Conservation (phyloP, 2,329 filamentous ascomycete species). For the Aspergillus sp. region DNA sequence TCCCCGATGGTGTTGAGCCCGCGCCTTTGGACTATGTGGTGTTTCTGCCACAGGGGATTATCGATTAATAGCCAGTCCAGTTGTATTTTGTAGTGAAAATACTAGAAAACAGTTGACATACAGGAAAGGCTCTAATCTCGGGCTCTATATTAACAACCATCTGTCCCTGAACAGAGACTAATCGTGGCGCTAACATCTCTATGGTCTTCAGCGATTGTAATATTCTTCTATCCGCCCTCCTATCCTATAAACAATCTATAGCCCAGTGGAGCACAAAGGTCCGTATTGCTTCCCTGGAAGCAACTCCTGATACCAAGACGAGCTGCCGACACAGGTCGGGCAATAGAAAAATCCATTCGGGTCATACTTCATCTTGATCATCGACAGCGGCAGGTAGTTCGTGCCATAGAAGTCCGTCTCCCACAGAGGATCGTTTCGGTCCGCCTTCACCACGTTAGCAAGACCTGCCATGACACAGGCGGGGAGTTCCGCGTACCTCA, state of each 20-base stretch:
- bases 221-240: no score
- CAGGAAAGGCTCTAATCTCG: no score
- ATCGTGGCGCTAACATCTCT: no score
- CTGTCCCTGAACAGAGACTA: no score
- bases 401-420: constrained; percentile 11
- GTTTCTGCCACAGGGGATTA: constrained; percentile 56
- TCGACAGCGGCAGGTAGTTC: constrained; percentile 6
- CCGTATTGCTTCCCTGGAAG: constrained; percentile 2
- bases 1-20: constrained; percentile 58
- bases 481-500: constrained; percentile 19
- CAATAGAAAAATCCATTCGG: constrained; percentile 14
- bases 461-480: background rate
- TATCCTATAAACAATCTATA: background rate
- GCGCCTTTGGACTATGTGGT: constrained; percentile 67
- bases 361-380: constrained; percentile 15
- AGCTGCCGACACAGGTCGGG: constrained; percentile 14
- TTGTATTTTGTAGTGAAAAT: no score
- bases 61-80: constrained; percentile 44
- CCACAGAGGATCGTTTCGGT: constrained; percentile 16
- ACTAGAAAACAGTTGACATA: no score
- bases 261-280: constrained; percentile 3
- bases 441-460: constrained; percentile 6
- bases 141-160: no score
- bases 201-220: no score
- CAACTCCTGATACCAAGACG: constrained; percentile 3